Base-by-base conservation (phyloP, 208 protist species). In the Vickermania spadyakhi region DNA sequence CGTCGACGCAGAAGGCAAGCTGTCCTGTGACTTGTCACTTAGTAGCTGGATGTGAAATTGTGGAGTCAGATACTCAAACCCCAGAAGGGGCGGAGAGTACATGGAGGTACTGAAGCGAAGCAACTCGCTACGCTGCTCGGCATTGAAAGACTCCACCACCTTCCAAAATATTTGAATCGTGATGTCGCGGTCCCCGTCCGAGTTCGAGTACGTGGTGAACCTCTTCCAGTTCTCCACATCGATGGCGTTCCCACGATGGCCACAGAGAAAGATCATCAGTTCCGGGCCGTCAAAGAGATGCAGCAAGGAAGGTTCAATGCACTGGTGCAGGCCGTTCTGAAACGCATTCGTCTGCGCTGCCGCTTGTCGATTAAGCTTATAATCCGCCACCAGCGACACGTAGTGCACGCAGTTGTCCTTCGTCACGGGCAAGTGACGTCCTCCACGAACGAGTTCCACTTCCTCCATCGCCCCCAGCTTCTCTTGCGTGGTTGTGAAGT, bases 381-480 rank as follows among this genome's bases (percentile, higher is more conserved):
- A 97, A 74, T 97, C 71, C 0, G 91, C 86, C n/a, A 97, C 68
- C 30, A 93, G 80, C 56, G 92, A 76, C 42, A 98, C 87, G 66
- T 97, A 98, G 61, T 89, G 77, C n/a, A 91, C 64, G 49, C 79
- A 87, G 70, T 97, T 97, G 45, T 70, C 72, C 27, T 68, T 59
- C 0, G 81, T 96, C 36, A 98, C 94, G 26, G 73, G 51, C 59
- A 96, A 81, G 63, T 94, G 59, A 3, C 72, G 62, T 1, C 94
- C 94, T 58, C 69, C 79, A 18, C 53, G 72, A 36, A 96, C 72
- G 28, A 97, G 78, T 60, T 96, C 88, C 36, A 90, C 72, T 36
- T 92, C 86, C 14, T 66, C 52, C 30, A 79, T 79, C 3, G 79
- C 64, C 3, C 86, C 91, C 18, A 94, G 55, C 4, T 73, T 63